Evolutionary conservation across 257 asterid genomes (phyloP), one percentile per base, ranked within the genome.

Genomic region (Solanum chilense): DNA sequence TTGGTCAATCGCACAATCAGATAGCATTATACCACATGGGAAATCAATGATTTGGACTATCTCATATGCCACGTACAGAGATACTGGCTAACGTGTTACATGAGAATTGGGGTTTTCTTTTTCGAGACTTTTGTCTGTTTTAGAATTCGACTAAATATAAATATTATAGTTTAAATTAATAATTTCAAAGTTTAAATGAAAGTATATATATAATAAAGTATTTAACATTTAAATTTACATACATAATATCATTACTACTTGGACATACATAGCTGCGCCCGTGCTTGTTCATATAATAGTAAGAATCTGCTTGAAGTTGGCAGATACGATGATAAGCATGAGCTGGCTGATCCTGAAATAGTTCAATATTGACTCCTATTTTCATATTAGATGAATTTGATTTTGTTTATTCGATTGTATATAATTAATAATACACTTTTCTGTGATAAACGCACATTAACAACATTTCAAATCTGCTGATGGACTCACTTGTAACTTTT

Each of bases 21-120:
- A 47, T 80, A 47, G 44, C 85, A 4, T 23, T 27, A 52, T 56
- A 69, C 20, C 91, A 78, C 85, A 44, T 86, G 86, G 85, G 83
- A 87, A 84, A 78, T 37, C 68, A 16, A 9, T 47, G 42, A 29
- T 18, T 27, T 80, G 27, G 64, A 47, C 68, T 2, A 45, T 9
- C 42, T 47, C 27, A 27, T 47, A 20, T 47, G 84, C 84, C 84
- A 47, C 84, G 25, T 29, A 27, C 39, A 25, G 8, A 44, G 5
- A 41, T 12, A 41, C 5, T 41, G 9, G n/a, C 41, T 27, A 44
- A 77, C 64, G 56, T 75, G 39, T 15, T 25, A 77, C 64, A 21
- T 75, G 39, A 77, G n/a, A 5, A 10, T 4, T 21, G 69, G 15
- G 23, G 27, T 21, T 20, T 60, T 9, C 4, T 60, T 3, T 56